Evolutionary conservation across 73 alveolate genomes (phyloP).

Genomic region (Chromera velia): DNA sequence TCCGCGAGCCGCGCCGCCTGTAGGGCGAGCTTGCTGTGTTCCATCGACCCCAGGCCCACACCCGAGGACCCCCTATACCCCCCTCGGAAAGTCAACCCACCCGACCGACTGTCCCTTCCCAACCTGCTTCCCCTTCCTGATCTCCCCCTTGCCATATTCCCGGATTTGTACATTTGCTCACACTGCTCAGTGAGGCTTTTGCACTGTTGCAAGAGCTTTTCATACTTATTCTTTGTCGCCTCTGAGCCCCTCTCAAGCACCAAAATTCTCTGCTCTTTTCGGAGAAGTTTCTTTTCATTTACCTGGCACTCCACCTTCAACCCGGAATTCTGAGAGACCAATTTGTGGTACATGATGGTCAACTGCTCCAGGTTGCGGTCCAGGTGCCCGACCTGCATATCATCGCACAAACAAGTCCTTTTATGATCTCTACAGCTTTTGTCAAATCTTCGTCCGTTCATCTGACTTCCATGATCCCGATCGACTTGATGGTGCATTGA

Average conservation of each 20-base stretch:
- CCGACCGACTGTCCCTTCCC: too few relatives aligned
- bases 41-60: too few relatives aligned
- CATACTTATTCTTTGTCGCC: conserved; percentile 37
- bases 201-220: conserved; percentile 29
- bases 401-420: conserved; percentile 12
- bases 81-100: too few relatives aligned
- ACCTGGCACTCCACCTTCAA: conserved; percentile 39
- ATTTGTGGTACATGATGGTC: conserved; percentile 77
- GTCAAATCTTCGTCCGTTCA: neutral
- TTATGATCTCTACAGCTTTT: conserved; percentile 24
- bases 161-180: conserved; percentile 3
- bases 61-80: too few relatives aligned
- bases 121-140: too few relatives aligned
- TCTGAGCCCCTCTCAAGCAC: conserved; percentile 30
- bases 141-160: too few relatives aligned
- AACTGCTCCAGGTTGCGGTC: conserved; percentile 72
- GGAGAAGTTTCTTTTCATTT: conserved; percentile 30
- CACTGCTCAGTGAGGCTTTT: conserved; percentile 29
- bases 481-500: too few relatives aligned
- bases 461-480: too few relatives aligned
- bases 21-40: too few relatives aligned
- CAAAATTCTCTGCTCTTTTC: conserved; percentile 41
- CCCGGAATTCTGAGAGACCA: conserved; percentile 68
- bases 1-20: too few relatives aligned
- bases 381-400: conserved; percentile 52